Conservation (phyloP, 75 land plant genomes). For the Adiantum capillusveneris region DNA sequence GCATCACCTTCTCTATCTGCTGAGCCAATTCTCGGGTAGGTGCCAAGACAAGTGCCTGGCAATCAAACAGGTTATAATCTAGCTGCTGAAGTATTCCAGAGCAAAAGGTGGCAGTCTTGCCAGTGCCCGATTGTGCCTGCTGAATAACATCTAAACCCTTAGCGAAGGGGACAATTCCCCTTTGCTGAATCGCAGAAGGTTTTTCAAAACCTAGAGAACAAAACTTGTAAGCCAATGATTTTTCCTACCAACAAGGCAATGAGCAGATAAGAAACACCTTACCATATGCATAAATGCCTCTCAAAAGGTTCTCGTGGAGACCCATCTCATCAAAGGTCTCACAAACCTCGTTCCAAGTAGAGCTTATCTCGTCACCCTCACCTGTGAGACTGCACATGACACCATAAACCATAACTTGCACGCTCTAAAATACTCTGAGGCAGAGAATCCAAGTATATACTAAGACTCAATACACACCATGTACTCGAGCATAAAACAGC, state of each 20-base stretch:
- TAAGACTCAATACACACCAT: not conserved
- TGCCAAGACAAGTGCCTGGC: slow-evolving; percentile 38
- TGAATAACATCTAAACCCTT: slow-evolving; percentile 55
- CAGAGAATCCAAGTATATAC: not conserved
- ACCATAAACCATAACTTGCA: no score
- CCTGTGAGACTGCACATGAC: slow-evolving; percentile 2
- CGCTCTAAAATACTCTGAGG: no score
- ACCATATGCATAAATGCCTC: slow-evolving; percentile 79
- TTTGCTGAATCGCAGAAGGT: slow-evolving; percentile 65
- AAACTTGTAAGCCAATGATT: no score
- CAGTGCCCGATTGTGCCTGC: slow-evolving; percentile 73
- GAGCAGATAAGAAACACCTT: slow-evolving; percentile 6
- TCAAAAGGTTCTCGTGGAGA: slow-evolving; percentile 53
- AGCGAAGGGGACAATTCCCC: slow-evolving; percentile 66
- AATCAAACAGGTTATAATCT: slow-evolving; percentile 47
- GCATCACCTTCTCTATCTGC: no score
- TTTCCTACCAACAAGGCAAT: no score
- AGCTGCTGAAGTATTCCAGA: slow-evolving; percentile 60
- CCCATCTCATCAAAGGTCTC: slow-evolving; percentile 64
- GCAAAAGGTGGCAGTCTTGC: slow-evolving; percentile 70
- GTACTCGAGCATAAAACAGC: not conserved
- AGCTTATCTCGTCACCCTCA: slow-evolving; percentile 59
- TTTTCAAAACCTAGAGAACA: slow-evolving; percentile 75
- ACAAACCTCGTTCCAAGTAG: slow-evolving; percentile 54
- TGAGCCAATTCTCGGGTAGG: no score